A percentile compares a stretch with the other conserved stretches of the same genome.
Evolutionary conservation across 176 grass and related monocot species (phyloP).

Genomic region (Triticum monococcum): DNA sequence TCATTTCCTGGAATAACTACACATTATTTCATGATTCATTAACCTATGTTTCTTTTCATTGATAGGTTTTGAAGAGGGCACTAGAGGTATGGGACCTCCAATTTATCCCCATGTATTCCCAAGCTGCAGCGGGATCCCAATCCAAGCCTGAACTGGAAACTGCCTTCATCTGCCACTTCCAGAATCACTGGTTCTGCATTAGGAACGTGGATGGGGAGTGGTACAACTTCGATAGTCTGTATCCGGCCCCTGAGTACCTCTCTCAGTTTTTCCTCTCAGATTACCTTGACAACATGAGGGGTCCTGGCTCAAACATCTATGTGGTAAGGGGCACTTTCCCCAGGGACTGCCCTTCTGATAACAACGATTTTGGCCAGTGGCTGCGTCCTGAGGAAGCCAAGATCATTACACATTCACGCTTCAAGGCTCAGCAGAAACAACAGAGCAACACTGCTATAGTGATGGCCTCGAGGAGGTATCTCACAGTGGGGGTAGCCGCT

Average conservation of each 20-base stretch:
- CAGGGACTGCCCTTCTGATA: constrained; percentile 40
- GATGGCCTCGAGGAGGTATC: not conserved
- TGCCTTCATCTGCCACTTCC: constrained; percentile 62
- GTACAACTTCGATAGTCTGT: constrained; percentile 65
- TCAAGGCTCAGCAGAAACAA: constrained; percentile 8
- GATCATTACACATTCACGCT: constrained; percentile 33
- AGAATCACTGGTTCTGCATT: constrained; percentile 61
- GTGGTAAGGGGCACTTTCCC: constrained; percentile 51
- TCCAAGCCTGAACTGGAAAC: constrained; percentile 50
- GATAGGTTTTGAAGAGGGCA: not conserved
- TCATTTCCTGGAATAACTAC: not conserved
- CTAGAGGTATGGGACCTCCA: constrained; percentile 50
- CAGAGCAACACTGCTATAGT: not conserved
- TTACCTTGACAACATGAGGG: constrained; percentile 48
- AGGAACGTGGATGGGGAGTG: constrained; percentile 52
- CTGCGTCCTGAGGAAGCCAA: constrained; percentile 45
- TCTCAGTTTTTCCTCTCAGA: constrained; percentile 53
- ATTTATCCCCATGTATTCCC: constrained; percentile 50
- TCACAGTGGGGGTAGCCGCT: not conserved
- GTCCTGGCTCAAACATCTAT: constrained; percentile 51
- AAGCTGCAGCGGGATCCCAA: constrained; percentile 35
- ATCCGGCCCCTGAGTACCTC: constrained; percentile 47
- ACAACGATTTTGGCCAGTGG: constrained; percentile 48
- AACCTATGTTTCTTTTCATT: not conserved
- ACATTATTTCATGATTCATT: not conserved